Conservation (phyloP, 306 rosid genomes). For the Psophocarpus tetragonolobus region DNA sequence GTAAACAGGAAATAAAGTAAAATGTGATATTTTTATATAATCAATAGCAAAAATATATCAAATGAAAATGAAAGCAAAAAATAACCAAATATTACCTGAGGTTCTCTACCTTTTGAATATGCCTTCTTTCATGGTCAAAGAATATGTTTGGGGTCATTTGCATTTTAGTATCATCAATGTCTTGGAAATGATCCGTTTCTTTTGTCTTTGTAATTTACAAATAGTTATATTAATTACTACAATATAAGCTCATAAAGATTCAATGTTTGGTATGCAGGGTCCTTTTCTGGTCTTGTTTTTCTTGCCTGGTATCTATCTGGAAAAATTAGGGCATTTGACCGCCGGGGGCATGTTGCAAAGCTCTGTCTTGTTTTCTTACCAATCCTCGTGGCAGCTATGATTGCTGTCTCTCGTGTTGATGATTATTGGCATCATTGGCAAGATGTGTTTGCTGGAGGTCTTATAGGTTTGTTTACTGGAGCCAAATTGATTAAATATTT, state of each 20-base stretch:
- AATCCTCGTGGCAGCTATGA: slow-evolving; percentile 69
- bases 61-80: background rate
- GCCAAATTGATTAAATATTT: slow-evolving; percentile 20
- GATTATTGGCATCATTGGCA: slow-evolving; percentile 99
- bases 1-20: slow-evolving; percentile 6
- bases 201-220: slow-evolving; percentile 26
- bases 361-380: slow-evolving; percentile 74
- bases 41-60: background rate
- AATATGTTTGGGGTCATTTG: background rate
- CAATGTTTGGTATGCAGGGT: slow-evolving; percentile 59
- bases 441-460: slow-evolving; percentile 86
- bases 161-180: background rate
- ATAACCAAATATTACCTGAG: background rate
- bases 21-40: background rate
- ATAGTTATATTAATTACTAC: slow-evolving; percentile 18
- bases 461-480: slow-evolving; percentile 61
- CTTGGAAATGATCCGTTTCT: slow-evolving; percentile 12
- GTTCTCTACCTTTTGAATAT: background rate
- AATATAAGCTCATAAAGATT: slow-evolving; percentile 24
- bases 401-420: slow-evolving; percentile 90
- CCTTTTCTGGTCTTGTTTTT: slow-evolving; percentile 87
- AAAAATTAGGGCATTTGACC: slow-evolving; percentile 79
- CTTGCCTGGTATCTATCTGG: slow-evolving; percentile 86
- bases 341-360: slow-evolving; percentile 77
- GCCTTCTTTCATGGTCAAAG: background rate